A percentile compares a stretch with the other conserved stretches of the same genome.
Conservation (phyloP, 768 basidiomycete genomes). For the Pleurotus ostreatus region DNA sequence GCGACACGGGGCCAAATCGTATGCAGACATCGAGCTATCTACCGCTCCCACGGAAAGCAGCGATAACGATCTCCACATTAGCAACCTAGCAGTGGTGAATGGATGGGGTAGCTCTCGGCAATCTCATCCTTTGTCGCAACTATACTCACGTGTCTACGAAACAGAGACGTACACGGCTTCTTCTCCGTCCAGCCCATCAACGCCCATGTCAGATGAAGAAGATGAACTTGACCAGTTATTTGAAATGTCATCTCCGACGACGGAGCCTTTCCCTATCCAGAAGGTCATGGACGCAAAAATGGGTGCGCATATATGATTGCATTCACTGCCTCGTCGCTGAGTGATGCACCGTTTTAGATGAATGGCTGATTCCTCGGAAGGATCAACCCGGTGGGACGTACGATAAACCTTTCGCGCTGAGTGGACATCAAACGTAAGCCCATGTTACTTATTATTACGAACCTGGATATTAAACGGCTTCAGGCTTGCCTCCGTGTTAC, state of each 20-base stretch:
- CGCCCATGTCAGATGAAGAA: conserved; percentile 38
- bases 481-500: not conserved
- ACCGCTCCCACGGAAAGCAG: conserved; percentile 29
- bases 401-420: not conserved
- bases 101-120: conserved; percentile 50
- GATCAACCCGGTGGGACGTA: conserved; percentile 13
- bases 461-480: conserved; percentile 1
- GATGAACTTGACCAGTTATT: conserved; percentile 52
- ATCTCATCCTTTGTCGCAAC: too few relatives aligned
- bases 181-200: conserved; percentile 38
- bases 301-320: conserved; percentile 29
- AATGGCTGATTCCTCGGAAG: conserved; percentile 38
- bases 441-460: not conserved
- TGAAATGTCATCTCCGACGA: conserved; percentile 43
- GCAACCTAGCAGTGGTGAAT: conserved; percentile 55
- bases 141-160: too few relatives aligned
- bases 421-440: not conserved
- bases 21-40: conserved; percentile 23
- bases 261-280: conserved; percentile 28
- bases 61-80: conserved; percentile 38
- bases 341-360: not conserved
- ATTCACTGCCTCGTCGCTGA: not conserved
- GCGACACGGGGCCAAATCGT: conserved; percentile 12
- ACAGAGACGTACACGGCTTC: conserved; percentile 36
- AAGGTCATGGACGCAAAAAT: conserved; percentile 42